Conservation (phyloP, 2,329 filamentous ascomycete genomes). For the Cordyceps pruinosa region DNA sequence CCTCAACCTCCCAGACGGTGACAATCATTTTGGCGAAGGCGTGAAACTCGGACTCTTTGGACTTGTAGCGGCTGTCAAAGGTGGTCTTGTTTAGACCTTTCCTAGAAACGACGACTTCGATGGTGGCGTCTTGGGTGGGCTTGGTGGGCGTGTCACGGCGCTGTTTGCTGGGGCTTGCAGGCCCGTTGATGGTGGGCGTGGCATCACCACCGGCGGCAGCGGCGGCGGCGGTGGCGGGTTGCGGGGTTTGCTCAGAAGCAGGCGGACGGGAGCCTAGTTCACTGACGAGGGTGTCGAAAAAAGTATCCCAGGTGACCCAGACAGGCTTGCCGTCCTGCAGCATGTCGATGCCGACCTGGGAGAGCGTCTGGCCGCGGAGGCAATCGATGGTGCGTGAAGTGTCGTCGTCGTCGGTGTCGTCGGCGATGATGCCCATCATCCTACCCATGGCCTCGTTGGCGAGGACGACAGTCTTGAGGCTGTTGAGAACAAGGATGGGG, state of each 20-base stretch:
- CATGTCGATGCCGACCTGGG: conserved; percentile 67
- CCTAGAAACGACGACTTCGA: conserved; percentile 61
- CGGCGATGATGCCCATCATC: conserved; percentile 52
- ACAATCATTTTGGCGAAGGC: conserved; percentile 69
- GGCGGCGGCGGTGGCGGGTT: conserved; percentile 12
- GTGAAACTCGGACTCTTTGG: conserved; percentile 32
- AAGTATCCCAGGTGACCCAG: conserved; percentile 52
- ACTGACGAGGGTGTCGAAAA: conserved; percentile 46
- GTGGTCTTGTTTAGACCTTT: conserved; percentile 35
- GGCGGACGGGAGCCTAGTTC: conserved; percentile 32
- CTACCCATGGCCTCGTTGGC: conserved; percentile 71
- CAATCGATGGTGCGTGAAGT: conserved; percentile 45
- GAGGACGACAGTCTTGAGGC: conserved; percentile 61
- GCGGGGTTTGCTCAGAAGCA: conserved; percentile 18
- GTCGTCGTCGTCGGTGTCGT: conserved; percentile 34
- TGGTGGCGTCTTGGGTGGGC: conserved; percentile 51
- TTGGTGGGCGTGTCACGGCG: conserved; percentile 18
- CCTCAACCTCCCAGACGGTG: conserved; percentile 63
- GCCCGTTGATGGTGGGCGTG: conserved; percentile 28
- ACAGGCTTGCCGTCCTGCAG: conserved; percentile 58
- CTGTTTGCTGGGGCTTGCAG: conserved; percentile 27
- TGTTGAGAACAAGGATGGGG: conserved; percentile 62
- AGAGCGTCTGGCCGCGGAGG: conserved; percentile 58
- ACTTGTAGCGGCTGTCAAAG: conserved; percentile 27
- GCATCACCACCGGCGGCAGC: conserved; percentile 24